Evolutionary conservation across 495 filamentous ascomycete species (phyloP), one percentile per base, ranked within the genome.

Genomic region (Neurospora pannonica): DNA sequence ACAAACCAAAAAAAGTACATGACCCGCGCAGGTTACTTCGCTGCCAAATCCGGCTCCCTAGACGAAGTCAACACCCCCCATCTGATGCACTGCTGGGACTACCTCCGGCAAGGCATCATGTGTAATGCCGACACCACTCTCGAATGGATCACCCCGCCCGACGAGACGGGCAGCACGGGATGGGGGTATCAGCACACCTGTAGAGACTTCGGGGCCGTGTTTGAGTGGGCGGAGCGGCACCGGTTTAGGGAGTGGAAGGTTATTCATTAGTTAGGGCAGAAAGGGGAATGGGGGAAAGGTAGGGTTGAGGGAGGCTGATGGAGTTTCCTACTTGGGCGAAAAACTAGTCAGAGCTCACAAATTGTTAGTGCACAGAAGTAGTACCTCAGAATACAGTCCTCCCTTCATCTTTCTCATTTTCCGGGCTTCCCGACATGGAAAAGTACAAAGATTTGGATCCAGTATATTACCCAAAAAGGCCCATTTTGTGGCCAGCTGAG

Each of bases 41-140:
- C 71, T 15, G 71, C 71, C 71, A 69, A 46, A 38, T 72, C 71
- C 38, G 71, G 71, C 24, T 31, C 24, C 17, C 31, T 72, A 6
- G 71, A 72, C 28, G 40, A 72, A 13, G 5, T 72, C 40, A 72
- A 72, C 71, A 46, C 43, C 6, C 8, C 71, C 0, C 76, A 39
- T 82, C 79, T 76, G 28, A 54, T 34, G 2, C 77, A 78, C 69
- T 78, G 77, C 72, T 60, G 76, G 28, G 77, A 78, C 54, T 74
- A 77, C 15, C 67, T 78, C 9, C 70, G 75, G 8, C 77, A 78
- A 13, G 72, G 54, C 6, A 71, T 78, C 60, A 73, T 75, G 75
- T 78, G 77, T 28, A 38, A 48, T 5, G 72, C 71, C 31, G 74
- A 75, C 72, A 73, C 74, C 42, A 75, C 74, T 11, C 71, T 75